Evolutionary conservation across 1,284 basidiomycete species (phyloP), one percentile per base, ranked within the genome.

Genomic region (Flammula alnicola): DNA sequence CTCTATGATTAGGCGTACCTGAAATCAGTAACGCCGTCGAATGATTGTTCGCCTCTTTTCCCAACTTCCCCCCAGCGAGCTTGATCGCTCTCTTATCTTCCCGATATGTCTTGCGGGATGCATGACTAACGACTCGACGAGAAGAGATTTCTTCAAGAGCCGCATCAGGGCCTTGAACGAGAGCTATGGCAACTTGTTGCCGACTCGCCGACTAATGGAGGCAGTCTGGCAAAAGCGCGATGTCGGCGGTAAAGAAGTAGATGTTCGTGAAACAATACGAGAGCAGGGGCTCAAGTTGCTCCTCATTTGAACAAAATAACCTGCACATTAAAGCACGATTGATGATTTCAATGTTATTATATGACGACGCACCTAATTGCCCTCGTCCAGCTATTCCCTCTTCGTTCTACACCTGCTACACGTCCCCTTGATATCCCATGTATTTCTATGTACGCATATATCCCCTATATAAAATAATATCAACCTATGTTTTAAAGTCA

Each of bases 21-120:
- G 86, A 92, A 63, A 88, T 93, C 54, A 67, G 63, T 40, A 69
- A 73, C 36, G 79, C 79, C 9, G 79, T 86, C 30, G 76, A 78
- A 67, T 64, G 36, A 77, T 89, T 51, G 66, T 79, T 36, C 77
- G 77, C 44, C 67, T 79, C 23, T 63, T 90, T 43, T 68, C 72
- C 48, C 76, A 78, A 57, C 65, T 89, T 44, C 76, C 76, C 12
- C 67, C 78, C 36, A 81, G 83, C 11, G 73, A 78, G 49, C 66
- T 80, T 45, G 89, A 91, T 64, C 80, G 86, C 48, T 76, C 79
- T 2, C 65, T 91, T 37, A 71, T 86, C 7, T 84, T 91, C 64
- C 88, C 90, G 14, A 76, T 90, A 48, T 84, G 80, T 61, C 71
- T 92, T 38, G 81, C 83, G 16, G 88, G 84, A 1, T 81, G 81